Evolutionary conservation across 2,329 filamentous ascomycete genomes (phyloP).

Genomic region (Graphiopsis chlorocephala): DNA sequence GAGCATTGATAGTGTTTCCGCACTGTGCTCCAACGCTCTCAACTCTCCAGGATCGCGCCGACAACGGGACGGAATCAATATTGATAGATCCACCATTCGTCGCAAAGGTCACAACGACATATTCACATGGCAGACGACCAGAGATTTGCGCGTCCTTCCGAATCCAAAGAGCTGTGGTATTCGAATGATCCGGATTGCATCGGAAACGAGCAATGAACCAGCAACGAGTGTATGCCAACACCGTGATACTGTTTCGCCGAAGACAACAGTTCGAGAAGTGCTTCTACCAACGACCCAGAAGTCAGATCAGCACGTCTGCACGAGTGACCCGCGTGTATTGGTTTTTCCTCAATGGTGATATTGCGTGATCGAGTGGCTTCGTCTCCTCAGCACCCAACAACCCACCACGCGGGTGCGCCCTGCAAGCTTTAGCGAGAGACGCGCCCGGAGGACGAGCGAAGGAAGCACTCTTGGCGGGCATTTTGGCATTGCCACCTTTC

Average conservation of each 20-base stretch:
- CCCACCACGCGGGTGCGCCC: neutral
- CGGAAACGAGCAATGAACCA: neutral
- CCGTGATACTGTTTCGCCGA: neutral
- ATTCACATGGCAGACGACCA: neutral
- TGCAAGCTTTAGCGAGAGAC: neutral
- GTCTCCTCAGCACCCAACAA: neutral
- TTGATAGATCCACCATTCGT: neutral
- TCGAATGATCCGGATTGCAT: neutral
- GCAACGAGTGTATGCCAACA: too few species aligned
- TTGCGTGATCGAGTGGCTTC: neutral
- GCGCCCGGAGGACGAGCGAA: neutral
- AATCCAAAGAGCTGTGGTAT: neutral
- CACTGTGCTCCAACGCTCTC: neutral
- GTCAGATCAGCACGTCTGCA: neutral
- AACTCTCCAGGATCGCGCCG: too few species aligned
- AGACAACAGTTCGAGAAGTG: neutral
- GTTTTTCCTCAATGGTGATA: neutral
- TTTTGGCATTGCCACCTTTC: neutral
- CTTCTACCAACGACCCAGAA: neutral
- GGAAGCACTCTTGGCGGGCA: neutral
- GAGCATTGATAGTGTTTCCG: neutral
- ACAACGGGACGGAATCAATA: neutral
- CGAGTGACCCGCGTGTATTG: neutral
- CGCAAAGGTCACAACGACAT: neutral
- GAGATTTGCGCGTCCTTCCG: neutral